Evolutionary conservation across 257 asterid species (phyloP).

Genomic region (Anisodus acutangulus): DNA sequence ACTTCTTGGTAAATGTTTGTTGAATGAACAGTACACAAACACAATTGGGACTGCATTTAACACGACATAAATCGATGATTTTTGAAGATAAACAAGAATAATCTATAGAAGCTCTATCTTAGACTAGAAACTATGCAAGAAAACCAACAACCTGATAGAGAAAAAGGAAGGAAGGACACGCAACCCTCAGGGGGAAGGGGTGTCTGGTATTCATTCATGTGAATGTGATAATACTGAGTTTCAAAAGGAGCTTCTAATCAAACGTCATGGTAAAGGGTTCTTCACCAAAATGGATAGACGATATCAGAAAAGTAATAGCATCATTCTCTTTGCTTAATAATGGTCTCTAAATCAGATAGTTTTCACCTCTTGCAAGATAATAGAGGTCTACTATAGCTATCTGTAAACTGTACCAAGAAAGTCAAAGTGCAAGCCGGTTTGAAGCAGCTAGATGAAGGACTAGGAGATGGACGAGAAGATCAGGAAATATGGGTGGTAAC

Average conservation of each 20-base stretch:
- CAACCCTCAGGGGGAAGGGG: not conserved
- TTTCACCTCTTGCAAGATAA: slow-evolving; percentile 13
- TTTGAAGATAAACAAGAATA: not conserved
- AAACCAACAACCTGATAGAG: not conserved
- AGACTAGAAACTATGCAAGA: not conserved
- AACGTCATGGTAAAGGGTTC: not conserved
- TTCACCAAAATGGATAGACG: not conserved
- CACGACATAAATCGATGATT: not conserved
- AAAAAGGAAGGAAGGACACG: not conserved
- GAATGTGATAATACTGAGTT: no score
- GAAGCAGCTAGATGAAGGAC: not conserved
- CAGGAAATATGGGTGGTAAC: not conserved
- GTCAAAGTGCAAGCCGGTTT: not conserved
- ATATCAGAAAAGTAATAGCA: not conserved
- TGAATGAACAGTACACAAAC: not conserved
- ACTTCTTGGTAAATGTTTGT: not conserved
- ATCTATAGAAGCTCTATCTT: not conserved
- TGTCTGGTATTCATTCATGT: not conserved
- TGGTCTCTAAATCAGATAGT: not conserved
- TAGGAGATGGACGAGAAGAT: not conserved
- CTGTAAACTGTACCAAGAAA: not conserved
- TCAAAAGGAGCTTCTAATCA: not conserved
- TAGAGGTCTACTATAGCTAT: not conserved
- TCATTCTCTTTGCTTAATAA: not conserved
- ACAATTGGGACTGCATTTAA: slow-evolving; percentile 9